Base-by-base conservation (phyloP, 148 eudicot genomes). In the Rhododendron williamsianum region DNA sequence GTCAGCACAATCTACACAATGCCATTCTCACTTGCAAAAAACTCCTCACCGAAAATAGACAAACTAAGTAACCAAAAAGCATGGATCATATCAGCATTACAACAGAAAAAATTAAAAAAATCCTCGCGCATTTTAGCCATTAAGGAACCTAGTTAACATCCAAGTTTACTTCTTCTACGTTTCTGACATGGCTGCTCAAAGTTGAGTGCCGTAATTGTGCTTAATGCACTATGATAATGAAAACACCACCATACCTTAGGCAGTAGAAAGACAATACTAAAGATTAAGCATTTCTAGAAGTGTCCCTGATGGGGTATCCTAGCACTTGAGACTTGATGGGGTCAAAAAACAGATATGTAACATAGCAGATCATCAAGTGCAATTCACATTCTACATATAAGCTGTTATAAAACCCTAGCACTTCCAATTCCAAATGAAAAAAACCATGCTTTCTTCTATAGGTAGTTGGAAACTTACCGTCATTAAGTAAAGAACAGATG, bases 401-500 rank as follows among this genome's bases (percentile, higher is more conserved):
- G 27, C 63, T 71, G 23, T 77, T 48, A 45, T 18, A 49, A 48
- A 83, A 3, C 45, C 51, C 46, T 8, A 19, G 19, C 67, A 83
- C 33, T 83, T 83, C 33, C 35, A 46, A 72, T 72, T 46, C 33
- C 74, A 71, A 30, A 71, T 33, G 41, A 33, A 21, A n/a, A 0
- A 48, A 46, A 52, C 11, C 82, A 80, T 80, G 45, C n/a, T 51
- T 80, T 54, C 46, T 35, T 21, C 48, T 18, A 19, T 25, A 35
- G 6, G 23, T 58, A 41, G 81, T 19, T 33, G 25, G 8, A 73
- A 48, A 49, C 78, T 85, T 97, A 97, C 99, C 99, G 60, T 97
- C 99, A 91, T 97, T 97, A 83, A 95, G 96, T 85, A 94, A 89
- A 87, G 96, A 88, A 86, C 99, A 97, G 86, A 97, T 92, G 85